Conservation (phyloP, 78 protist genomes). For the Dictyostelium intermedium region DNA sequence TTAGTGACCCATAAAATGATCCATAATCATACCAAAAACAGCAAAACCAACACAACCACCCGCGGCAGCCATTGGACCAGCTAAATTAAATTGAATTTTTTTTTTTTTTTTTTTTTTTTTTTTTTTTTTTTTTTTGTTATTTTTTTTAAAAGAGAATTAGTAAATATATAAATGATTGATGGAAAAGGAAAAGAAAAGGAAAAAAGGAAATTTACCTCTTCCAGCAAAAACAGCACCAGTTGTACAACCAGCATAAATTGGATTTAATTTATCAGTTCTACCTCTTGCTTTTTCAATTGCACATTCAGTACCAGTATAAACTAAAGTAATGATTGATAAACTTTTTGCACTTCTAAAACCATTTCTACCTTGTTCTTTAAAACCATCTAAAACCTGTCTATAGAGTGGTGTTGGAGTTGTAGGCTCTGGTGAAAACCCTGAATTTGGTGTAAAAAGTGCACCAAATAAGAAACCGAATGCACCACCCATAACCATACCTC, state of each 20-base stretch:
- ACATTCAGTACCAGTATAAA: slow-evolving; percentile 70
- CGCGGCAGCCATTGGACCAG: slow-evolving; percentile 67
- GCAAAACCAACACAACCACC: slow-evolving; percentile 84
- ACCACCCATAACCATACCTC: slow-evolving; percentile 65
- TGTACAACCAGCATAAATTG: slow-evolving; percentile 66
- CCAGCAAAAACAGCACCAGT: slow-evolving; percentile 75
- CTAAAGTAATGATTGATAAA: slow-evolving; percentile 42
- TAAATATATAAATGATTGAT: too few relatives aligned
- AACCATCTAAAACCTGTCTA: slow-evolving; percentile 56
- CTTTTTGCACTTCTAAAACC: slow-evolving; percentile 54
- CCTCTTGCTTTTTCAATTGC: slow-evolving; percentile 71
- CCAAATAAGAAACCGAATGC: slow-evolving; percentile 69
- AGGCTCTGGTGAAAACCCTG: slow-evolving; percentile 20
- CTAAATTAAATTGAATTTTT: neutral
- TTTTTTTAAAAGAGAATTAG: too few relatives aligned
- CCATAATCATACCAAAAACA: slow-evolving; percentile 66
- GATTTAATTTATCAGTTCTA: slow-evolving; percentile 53
- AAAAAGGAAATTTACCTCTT: slow-evolving; percentile 20
- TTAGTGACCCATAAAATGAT: slow-evolving; percentile 53
- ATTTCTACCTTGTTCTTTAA: slow-evolving; percentile 60
- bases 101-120: neutral
- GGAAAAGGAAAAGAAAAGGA: neutral
- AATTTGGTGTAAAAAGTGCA: slow-evolving; percentile 62
- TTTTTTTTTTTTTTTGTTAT: neutral
- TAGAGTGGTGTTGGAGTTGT: slow-evolving; percentile 46